These are phyloP conservation scores for Trametes cinnabarina DNA, from an alignment of 768 basidiomycete genomes.

Conservation along the genomic window DNA sequence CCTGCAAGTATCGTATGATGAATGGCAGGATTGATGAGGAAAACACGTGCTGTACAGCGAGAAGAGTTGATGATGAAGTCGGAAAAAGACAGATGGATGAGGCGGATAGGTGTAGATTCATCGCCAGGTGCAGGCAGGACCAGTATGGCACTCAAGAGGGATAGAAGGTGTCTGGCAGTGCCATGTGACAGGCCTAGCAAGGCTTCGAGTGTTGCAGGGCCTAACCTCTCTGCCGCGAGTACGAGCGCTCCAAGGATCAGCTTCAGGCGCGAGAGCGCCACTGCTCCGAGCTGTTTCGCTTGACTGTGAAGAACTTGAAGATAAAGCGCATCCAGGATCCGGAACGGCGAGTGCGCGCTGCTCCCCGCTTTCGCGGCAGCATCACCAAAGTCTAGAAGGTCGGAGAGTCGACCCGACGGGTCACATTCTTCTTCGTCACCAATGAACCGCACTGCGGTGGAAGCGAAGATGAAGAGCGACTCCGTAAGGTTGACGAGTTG, in stretches of 20 bases:
- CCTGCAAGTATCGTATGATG: neutral
- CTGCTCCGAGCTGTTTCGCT: neutral
- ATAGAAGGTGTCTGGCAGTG: neutral
- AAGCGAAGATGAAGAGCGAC: conserved; percentile 24
- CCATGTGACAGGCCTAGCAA: neutral
- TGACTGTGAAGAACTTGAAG: neutral
- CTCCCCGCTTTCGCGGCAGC: neutral
- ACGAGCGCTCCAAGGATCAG: neutral
- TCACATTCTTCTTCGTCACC: neutral
- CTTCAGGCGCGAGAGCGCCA: neutral
- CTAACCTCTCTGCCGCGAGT: neutral
- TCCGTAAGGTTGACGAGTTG: neutral
- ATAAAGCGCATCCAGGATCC: conserved; percentile 19
- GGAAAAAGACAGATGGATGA: conserved; percentile 23
- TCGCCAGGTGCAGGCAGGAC: neutral
- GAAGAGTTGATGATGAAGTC: conserved; percentile 19
- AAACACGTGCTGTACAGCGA: conserved; percentile 13
- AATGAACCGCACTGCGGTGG: conserved; percentile 21
- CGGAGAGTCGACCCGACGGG: neutral
- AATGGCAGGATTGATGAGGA: conserved; percentile 4
- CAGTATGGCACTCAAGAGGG: neutral
- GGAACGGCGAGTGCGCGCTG: neutral
- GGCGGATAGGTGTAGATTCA: neutral
- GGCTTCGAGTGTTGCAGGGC: neutral
- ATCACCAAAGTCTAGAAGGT: neutral